These are phyloP conservation scores for Euryodendron excelsum DNA, from an alignment of 148 eudicot genomes.

Conservation along the genomic window DNA sequence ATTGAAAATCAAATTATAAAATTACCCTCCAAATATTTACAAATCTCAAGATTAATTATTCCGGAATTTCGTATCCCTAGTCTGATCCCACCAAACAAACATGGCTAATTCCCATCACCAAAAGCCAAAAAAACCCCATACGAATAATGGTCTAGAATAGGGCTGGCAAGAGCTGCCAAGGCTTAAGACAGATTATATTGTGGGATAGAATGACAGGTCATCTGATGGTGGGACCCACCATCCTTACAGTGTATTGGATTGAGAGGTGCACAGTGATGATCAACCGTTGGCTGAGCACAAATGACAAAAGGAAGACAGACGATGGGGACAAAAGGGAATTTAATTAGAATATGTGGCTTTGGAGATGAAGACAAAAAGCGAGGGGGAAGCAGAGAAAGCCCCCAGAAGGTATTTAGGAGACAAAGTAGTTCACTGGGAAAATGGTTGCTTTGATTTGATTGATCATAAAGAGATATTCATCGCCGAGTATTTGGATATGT, in stretches of 20 bases:
- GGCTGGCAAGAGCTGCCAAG: neutral
- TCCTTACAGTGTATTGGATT: no score
- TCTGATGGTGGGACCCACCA: neutral
- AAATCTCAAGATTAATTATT: no score
- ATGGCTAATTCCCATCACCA: neutral
- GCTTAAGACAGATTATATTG: neutral
- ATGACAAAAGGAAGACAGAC: neutral
- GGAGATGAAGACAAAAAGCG: conserved; percentile 30
- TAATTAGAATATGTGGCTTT: neutral
- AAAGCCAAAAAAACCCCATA: neutral
- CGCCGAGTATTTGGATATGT: no score
- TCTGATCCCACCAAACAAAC: no score
- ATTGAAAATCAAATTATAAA: no score
- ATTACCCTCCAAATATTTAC: no score
- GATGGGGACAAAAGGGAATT: neutral
- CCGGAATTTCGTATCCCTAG: no score
- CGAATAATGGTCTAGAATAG: neutral
- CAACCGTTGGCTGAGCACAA: neutral
- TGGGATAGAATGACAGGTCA: conserved; percentile 29
- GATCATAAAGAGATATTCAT: conserved; percentile 17
- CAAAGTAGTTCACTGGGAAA: no score
- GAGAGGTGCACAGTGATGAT: neutral
- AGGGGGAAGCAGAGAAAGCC: conserved; percentile 5
- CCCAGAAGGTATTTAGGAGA: conserved; percentile 4
- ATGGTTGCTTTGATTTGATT: conserved; percentile 28